A percentile compares a stretch with the other conserved stretches of the same genome.
Evolutionary conservation across 2,329 filamentous ascomycete species (phyloP).

Genomic region (Colletotrichum sp.): DNA sequence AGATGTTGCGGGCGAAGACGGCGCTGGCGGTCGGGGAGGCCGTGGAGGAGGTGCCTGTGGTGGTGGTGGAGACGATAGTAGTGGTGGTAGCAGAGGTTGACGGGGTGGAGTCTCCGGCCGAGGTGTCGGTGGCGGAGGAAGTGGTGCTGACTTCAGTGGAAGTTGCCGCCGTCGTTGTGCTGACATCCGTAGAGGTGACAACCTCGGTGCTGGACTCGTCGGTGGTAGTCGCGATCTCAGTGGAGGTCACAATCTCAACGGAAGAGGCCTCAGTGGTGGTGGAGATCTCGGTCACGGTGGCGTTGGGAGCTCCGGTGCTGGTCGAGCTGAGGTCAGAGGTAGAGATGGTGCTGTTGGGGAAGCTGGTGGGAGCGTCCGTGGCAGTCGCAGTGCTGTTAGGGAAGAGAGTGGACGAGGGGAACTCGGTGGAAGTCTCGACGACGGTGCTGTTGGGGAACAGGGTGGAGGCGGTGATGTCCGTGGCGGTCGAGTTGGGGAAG

Average conservation of each 20-base stretch:
- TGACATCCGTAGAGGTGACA: background rate
- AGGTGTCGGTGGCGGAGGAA: background rate
- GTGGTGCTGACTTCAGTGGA: background rate
- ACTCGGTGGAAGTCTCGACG: background rate
- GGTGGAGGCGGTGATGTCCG: background rate
- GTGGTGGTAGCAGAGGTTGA: background rate
- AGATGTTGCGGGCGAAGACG: constrained; percentile 9
- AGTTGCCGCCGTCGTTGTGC: background rate
- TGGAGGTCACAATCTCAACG: background rate
- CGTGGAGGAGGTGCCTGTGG: background rate
- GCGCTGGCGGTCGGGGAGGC: background rate
- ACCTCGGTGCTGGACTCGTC: background rate
- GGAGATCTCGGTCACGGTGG: background rate
- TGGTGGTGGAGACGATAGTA: background rate
- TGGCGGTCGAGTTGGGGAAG: background rate
- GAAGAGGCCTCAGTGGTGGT: background rate
- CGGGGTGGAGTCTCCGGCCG: background rate
- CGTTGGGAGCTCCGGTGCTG: background rate
- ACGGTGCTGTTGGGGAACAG: background rate
- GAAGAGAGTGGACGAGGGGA: background rate
- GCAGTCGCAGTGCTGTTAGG: background rate
- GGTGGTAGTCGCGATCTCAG: background rate
- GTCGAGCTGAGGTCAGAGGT: background rate
- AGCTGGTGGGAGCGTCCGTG: background rate
- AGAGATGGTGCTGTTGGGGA: background rate